Percentiles rank a stretch among this genome's conserved stretches.
phyloP scores from a whole-genome alignment of 2,329 filamentous ascomycete genomes.

The Rutstroemia sp. region DNA sequence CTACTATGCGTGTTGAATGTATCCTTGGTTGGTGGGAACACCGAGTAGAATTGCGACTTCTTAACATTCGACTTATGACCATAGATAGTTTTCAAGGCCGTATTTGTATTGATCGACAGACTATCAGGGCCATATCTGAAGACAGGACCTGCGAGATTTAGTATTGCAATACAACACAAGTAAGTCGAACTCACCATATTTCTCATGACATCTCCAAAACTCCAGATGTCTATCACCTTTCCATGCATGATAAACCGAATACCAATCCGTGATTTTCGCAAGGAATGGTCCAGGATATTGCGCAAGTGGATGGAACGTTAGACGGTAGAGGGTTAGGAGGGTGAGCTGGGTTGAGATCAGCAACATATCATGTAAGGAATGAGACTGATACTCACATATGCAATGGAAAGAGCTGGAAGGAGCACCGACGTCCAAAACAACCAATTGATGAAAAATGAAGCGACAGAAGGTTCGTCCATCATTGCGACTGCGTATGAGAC shows the following conservation, averaged over 20 bases:
- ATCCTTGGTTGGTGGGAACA: constrained; percentile 57
- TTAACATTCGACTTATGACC: constrained; percentile 55
- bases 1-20: constrained; percentile 67
- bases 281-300: constrained; percentile 32
- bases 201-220: constrained; percentile 30
- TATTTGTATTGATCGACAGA: constrained; percentile 67
- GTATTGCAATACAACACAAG: not conserved
- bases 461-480: too few relatives aligned
- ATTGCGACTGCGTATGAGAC: too few relatives aligned
- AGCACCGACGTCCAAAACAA: not conserved
- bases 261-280: constrained; percentile 29
- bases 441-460: not conserved
- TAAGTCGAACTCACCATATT: constrained; percentile 28
- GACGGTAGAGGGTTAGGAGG: constrained; percentile 33
- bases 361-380: not conserved
- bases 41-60: constrained; percentile 68
- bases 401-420: not conserved
- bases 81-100: constrained; percentile 60
- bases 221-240: constrained; percentile 32
- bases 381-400: constrained; percentile 2
- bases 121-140: constrained; percentile 74
- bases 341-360: constrained; percentile 3
- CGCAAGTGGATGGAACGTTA: constrained; percentile 29
- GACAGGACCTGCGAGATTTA: constrained; percentile 38
- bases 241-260: constrained; percentile 31